Evolutionary conservation across 164 flowering plant species (phyloP), one percentile per base, ranked within the genome.

Genomic region (Aristolochia contorta): DNA sequence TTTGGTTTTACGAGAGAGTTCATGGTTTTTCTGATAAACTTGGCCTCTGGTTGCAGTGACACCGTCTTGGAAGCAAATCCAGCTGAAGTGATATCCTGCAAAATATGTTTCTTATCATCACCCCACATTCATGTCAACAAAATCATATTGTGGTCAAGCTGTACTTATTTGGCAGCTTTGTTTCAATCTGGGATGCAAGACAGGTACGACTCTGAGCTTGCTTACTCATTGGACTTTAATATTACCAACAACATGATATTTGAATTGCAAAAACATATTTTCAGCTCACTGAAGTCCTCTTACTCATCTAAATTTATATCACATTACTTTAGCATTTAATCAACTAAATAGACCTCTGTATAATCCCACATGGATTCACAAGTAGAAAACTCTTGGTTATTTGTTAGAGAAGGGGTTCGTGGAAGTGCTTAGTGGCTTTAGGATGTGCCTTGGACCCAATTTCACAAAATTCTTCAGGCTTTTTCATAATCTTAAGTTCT

Each of bases 141-240:
- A 74, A 77, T 84, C 51, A 72, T 92, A 32, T 59, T 89, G 71
- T 77, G 73, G 66, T 72, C 84, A 54, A 74, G 86, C 67, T 84
- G 81, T 74, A 87, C 78, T 65, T 84, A 86, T 73, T 54, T 92
- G 52, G 76, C 73, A 25, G 96, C 92, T 22, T 25, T 92, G 76
- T 81, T 85, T 58, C 80, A 67, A 62, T 92, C 96, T 25, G 98
- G 95, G 59, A 92, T 92, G 98, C 86, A 77, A 53, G 98, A 92
- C 66, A 92, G 96, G 98, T 92, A 59, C 24, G 24, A 52, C 19
- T 19, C 27, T 21, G 22, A 41, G 4, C 24, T 54, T 19, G 15
- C 7, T 6, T 32, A 30, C 56, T 6, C 15, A 27, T 3, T 48
- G n/a, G 20, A 25, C 5, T 25, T n/a, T 33, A n/a, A 4, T 21